Base-by-base conservation (phyloP, 2,329 filamentous ascomycete genomes). In the Colletotrichum chrysophilum region DNA sequence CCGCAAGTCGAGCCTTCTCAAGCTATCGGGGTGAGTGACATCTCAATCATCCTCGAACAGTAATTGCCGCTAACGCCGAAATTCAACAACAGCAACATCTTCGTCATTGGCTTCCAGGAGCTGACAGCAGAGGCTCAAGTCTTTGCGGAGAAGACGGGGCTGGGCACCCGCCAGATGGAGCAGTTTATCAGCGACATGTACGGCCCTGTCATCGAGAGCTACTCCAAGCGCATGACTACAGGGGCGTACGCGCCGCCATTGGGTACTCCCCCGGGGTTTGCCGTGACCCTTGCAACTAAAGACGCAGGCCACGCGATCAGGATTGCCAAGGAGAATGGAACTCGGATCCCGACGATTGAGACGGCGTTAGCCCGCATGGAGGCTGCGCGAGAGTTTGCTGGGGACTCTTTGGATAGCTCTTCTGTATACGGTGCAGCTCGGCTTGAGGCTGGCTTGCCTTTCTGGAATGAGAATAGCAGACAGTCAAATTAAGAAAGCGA, bases 1-100 rank as follows among this genome's bases (percentile, higher is more conserved):
- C 28, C 82, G 80, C 4, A 85, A 84, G 75, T 82, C 85, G 10
- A 85, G 84, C 7, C 77, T 87, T 38, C 77, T 87, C 68, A 87
- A 87, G 78, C 87, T 87, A 77, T 84, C 84, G 2, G 85, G 85
- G 78, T 84, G 62, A 24, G 82, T 78, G 36, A 5, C 16, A 16
- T 16, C 3, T 34, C n/a, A 3, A 2, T 28, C 4, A 64, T 18
- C n/a, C 6, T 55, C 24, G 1, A 6, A 18, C 6, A 14, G 5
- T 7, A 12, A 18, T 3, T 26, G 16, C 75, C 71, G 24, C 52
- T 26, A 21, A 36, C 4, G 5, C 43, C 4, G 12, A 5, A 18
- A 16, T 48, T 21, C 6, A 32, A 8, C 52, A 12, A 24, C 62
- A 84, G 83, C 28, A 87, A 87, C 71, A 86, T 87, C 13, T 79